Percentiles rank a stretch among this genome's conserved stretches.
Conservation (phyloP, 768 basidiomycete genomes). For the Kondoa malvinella region DNA sequence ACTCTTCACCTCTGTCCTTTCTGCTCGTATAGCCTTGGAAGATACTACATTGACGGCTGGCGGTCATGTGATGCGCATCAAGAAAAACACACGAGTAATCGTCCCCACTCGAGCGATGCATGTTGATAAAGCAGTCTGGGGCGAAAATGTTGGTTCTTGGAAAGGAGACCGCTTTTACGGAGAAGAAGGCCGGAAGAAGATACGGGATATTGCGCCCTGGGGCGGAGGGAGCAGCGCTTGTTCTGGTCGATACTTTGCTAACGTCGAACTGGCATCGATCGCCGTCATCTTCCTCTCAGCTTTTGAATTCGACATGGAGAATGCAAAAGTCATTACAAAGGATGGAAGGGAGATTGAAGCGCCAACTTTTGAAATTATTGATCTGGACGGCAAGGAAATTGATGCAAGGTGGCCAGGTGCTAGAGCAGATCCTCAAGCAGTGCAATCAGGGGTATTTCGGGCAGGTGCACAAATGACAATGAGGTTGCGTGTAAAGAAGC, state of each 20-base stretch:
- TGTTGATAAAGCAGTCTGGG: background rate
- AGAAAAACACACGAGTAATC: background rate
- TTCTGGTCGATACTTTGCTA: conserved; percentile 5
- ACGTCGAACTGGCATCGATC: background rate
- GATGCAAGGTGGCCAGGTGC: background rate
- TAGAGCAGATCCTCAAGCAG: background rate
- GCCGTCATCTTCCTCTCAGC: background rate
- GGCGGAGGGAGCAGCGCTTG: conserved; percentile 3
- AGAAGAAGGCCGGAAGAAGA: background rate
- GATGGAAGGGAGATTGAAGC: background rate
- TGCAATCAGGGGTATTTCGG: background rate
- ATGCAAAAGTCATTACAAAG: background rate
- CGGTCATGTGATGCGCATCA: background rate
- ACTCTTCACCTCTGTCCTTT: conserved; percentile 3
- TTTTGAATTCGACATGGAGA: background rate
- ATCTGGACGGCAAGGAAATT: background rate
- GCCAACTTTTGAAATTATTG: background rate
- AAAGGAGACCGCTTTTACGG: conserved; percentile 5
- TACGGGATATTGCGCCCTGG: background rate
- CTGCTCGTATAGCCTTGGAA: background rate
- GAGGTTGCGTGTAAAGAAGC: no score
- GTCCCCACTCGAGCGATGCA: background rate
- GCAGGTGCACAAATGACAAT: background rate
- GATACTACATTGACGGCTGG: background rate
- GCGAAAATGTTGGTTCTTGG: background rate